phyloP scores from a whole-genome alignment of 331 rosid genomes.

The Acacia pycnantha region DNA sequence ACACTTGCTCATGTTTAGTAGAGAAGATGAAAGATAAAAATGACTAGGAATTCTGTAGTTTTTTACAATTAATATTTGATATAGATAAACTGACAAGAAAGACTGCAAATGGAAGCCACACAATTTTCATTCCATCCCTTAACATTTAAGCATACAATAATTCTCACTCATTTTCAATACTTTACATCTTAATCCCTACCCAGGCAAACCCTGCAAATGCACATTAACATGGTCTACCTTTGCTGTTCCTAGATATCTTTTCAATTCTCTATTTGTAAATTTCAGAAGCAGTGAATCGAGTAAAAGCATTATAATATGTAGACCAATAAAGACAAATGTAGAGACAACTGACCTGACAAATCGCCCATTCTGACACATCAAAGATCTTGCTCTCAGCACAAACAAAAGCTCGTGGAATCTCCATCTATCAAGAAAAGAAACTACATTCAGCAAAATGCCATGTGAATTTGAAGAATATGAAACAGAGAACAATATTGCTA shows the following conservation, averaged over 20 bases:
- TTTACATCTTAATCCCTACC: not conserved
- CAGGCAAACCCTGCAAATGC: not conserved
- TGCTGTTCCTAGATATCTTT: not conserved
- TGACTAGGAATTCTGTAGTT: not conserved
- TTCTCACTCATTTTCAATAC: not conserved
- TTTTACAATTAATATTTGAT: not conserved
- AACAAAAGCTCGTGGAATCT: conserved; percentile 96
- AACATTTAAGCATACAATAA: not conserved
- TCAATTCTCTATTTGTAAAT: not conserved
- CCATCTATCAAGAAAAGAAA: conserved; percentile 54
- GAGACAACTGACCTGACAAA: conserved; percentile 81
- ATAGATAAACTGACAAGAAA: not conserved
- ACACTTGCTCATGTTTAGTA: not conserved
- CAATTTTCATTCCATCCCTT: not conserved
- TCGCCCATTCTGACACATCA: conserved; percentile 99
- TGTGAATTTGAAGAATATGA: not conserved
- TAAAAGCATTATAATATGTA: not conserved
- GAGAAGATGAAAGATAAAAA: not conserved
- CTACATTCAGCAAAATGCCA: conserved; percentile 27
- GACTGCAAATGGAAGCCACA: not conserved
- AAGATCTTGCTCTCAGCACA: conserved; percentile 97
- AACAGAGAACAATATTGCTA: not conserved
- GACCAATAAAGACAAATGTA: not conserved
- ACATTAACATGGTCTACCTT: conserved; percentile 6
- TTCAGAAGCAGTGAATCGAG: conserved; percentile 13